Evolutionary conservation across 257 asterid genomes (phyloP).

Genomic region (Pogostemon cablin): DNA sequence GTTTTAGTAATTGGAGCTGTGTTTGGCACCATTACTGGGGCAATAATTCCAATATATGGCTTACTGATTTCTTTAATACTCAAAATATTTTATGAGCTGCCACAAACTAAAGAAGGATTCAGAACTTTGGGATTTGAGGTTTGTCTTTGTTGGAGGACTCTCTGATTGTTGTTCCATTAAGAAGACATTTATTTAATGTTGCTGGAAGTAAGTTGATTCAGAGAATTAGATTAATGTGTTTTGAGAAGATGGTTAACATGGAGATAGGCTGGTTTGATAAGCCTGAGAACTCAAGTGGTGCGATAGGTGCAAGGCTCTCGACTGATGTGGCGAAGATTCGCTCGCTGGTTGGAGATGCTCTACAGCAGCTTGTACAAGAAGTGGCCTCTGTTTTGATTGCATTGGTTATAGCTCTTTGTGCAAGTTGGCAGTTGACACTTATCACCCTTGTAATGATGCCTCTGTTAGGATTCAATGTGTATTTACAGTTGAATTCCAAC

Average conservation of each 20-base stretch:
- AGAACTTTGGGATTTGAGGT: constrained; percentile 48
- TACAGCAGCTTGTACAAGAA: constrained; percentile 40
- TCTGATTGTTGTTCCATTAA: constrained; percentile 35
- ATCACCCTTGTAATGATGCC: constrained; percentile 43
- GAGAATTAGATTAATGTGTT: constrained; percentile 52
- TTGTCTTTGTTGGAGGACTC: constrained; percentile 39
- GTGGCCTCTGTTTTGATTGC: constrained; percentile 40
- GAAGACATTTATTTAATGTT: constrained; percentile 38
- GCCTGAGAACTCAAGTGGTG: constrained; percentile 50
- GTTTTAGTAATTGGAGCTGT: constrained; percentile 43
- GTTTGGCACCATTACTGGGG: constrained; percentile 37
- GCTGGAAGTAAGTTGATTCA: constrained; percentile 49
- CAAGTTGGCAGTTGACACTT: constrained; percentile 60
- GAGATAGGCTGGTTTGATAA: constrained; percentile 57
- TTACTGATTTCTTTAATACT: constrained; percentile 37
- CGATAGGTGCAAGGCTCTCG: constrained; percentile 50
- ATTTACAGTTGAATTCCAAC: constrained; percentile 36
- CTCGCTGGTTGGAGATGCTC: constrained; percentile 51
- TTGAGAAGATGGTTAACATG: constrained; percentile 50
- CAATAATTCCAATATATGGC: constrained; percentile 46
- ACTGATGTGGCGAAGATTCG: constrained; percentile 52
- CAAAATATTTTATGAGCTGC: constrained; percentile 42
- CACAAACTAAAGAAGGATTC: constrained; percentile 44
- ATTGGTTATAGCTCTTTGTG: constrained; percentile 48
- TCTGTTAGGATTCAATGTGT: constrained; percentile 32